Evolutionary conservation across 768 basidiomycete species (phyloP).

Genomic region (Boletus fagicola): DNA sequence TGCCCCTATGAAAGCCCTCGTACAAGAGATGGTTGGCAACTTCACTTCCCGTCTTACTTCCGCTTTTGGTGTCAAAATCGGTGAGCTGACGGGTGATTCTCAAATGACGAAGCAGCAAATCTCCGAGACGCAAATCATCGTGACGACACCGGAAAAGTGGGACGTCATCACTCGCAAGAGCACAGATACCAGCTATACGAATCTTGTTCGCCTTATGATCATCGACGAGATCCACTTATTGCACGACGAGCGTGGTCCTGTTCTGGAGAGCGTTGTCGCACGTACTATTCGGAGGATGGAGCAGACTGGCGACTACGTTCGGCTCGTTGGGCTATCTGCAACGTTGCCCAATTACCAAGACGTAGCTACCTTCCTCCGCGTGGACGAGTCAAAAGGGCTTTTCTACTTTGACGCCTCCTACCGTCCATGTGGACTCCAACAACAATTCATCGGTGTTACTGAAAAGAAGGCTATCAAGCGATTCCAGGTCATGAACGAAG

Average conservation of each 20-base stretch:
- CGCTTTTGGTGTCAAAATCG: conserved; percentile 76
- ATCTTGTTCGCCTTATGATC: conserved; percentile 93
- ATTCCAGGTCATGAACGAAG: conserved; percentile 97
- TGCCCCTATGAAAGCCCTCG: conserved; percentile 98
- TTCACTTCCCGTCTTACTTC: conserved; percentile 70
- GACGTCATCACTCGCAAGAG: conserved; percentile 98
- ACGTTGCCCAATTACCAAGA: conserved; percentile 99
- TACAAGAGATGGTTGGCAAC: conserved; percentile 98
- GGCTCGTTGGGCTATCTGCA: conserved; percentile 92
- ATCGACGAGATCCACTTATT: conserved; percentile 98
- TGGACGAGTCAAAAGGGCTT: conserved; percentile 86
- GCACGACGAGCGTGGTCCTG: conserved; percentile 97
- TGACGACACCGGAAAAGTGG: conserved; percentile 99
- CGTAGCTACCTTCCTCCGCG: conserved; percentile 94
- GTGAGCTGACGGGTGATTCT: conserved; percentile 94
- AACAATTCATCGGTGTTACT: conserved; percentile 95
- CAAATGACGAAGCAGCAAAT: conserved; percentile 99
- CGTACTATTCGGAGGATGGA: conserved; percentile 93
- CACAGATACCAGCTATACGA: conserved; percentile 95
- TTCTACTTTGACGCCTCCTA: conserved; percentile 98
- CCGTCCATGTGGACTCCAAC: conserved; percentile 91
- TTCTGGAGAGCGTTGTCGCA: conserved; percentile 87
- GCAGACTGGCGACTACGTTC: conserved; percentile 89
- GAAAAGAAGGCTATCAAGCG: conserved; percentile 99
- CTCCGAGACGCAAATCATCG: conserved; percentile 94